Evolutionary conservation across 73 alveolate genomes (phyloP).

Genomic region (Paramecium sonneborni): DNA sequence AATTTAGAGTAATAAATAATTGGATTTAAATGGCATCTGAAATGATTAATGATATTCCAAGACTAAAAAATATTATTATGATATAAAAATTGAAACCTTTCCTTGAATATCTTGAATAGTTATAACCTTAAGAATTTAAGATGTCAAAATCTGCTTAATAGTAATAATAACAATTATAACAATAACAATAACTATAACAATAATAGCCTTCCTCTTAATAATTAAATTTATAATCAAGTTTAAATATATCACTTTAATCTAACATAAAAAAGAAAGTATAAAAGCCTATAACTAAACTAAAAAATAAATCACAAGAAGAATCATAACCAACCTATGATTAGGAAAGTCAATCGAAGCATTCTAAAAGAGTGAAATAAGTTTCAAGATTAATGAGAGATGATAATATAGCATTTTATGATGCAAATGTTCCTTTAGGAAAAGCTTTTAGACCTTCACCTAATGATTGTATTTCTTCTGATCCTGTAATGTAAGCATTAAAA

Average conservation of each 20-base stretch:
- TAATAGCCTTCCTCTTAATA: neutral
- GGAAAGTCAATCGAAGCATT: constrained; percentile 1
- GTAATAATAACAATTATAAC: neutral
- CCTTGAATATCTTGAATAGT: neutral
- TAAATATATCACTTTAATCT: neutral
- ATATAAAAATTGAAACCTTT: neutral
- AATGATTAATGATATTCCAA: neutral
- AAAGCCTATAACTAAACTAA: neutral
- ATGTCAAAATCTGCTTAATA: neutral
- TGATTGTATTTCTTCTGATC: neutral
- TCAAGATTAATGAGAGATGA: constrained; percentile 42
- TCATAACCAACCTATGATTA: neutral
- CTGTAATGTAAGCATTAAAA: neutral
- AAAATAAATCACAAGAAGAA: neutral
- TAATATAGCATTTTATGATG: constrained; percentile 47
- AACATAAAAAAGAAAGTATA: neutral
- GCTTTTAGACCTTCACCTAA: neutral
- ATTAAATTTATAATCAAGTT: neutral
- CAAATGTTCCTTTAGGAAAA: neutral
- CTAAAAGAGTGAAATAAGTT: constrained; percentile 21
- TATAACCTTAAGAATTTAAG: neutral
- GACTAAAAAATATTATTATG: neutral
- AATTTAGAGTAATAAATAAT: constrained; percentile 10
- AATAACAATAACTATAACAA: neutral
- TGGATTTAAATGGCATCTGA: neutral